phyloP scores from a whole-genome alignment of 768 basidiomycete genomes.

The Rhizopogon sp. region DNA sequence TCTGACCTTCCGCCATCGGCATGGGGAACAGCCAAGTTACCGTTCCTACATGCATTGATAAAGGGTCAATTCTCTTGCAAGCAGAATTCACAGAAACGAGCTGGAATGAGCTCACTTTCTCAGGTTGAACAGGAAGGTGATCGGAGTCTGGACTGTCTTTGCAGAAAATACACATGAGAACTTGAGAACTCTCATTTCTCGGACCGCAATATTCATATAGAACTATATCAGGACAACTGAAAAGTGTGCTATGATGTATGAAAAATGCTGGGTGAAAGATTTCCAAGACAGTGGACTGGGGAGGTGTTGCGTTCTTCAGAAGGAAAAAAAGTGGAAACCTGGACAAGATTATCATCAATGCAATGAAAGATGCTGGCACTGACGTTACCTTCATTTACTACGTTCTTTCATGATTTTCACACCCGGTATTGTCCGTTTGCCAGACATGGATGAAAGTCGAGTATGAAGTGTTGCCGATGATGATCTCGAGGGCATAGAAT shows the following conservation, averaged over 20 bases:
- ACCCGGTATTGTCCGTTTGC: conserved; percentile 23
- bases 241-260: neutral
- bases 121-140: neutral
- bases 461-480: neutral
- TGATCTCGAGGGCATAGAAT: neutral
- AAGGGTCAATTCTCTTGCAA: neutral
- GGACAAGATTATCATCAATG: neutral
- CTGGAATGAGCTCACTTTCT: neutral
- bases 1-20: neutral
- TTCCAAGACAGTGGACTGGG: neutral
- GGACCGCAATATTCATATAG: neutral
- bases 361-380: neutral
- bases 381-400: conserved; percentile 10
- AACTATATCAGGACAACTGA: neutral
- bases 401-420: conserved; percentile 25
- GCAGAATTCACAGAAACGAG: neutral
- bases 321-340: no score
- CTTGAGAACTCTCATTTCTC: neutral
- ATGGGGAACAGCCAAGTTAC: neutral
- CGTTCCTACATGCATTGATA: neutral
- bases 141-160: neutral
- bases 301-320: no score
- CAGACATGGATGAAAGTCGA: neutral
- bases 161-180: neutral
- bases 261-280: neutral